A percentile compares a stretch with the other conserved stretches of the same genome.
These are phyloP conservation scores for Gastrolobium bilobum DNA, from an alignment of 306 rosid genomes.

Conservation along the genomic window DNA sequence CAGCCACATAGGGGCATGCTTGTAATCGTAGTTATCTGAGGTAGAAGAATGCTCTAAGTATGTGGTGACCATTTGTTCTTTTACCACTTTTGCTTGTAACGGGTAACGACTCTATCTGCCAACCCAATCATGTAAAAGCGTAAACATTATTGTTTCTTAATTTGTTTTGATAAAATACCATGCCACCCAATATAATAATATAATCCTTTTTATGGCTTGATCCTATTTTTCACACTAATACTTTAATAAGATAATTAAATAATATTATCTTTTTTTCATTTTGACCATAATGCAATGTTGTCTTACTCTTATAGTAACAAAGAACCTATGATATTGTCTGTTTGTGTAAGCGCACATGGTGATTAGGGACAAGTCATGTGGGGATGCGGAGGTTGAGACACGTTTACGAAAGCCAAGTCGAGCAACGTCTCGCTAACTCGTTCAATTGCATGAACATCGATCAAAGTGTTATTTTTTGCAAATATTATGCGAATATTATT, in stretches of 20 bases:
- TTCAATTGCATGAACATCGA: too few species aligned
- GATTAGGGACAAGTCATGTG: constrained; percentile 57
- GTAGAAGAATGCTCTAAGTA: constrained; percentile 52
- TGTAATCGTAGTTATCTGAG: neutral
- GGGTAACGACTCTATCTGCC: constrained; percentile 76
- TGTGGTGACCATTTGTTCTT: constrained; percentile 53
- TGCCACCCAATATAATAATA: neutral
- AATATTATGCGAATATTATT: too few species aligned
- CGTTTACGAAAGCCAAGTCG: constrained; percentile 35
- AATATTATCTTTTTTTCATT: neutral
- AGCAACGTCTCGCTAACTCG: too few species aligned
- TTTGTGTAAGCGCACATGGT: constrained; percentile 65
- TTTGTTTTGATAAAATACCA: neutral
- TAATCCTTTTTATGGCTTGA: neutral
- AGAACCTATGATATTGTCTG: constrained; percentile 45
- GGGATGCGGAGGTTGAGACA: constrained; percentile 35
- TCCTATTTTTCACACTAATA: neutral
- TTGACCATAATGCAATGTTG: neutral
- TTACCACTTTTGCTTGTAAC: constrained; percentile 53
- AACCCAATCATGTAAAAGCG: constrained; percentile 48
- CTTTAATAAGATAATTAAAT: neutral
- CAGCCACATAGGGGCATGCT: constrained; percentile 47
- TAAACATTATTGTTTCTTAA: neutral
- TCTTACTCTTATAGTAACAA: neutral
- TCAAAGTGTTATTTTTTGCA: too few species aligned